Evolutionary conservation across 1,284 basidiomycete genomes (phyloP), one percentile per base, ranked within the genome.

Genomic region (Ganoderma lucidum): DNA sequence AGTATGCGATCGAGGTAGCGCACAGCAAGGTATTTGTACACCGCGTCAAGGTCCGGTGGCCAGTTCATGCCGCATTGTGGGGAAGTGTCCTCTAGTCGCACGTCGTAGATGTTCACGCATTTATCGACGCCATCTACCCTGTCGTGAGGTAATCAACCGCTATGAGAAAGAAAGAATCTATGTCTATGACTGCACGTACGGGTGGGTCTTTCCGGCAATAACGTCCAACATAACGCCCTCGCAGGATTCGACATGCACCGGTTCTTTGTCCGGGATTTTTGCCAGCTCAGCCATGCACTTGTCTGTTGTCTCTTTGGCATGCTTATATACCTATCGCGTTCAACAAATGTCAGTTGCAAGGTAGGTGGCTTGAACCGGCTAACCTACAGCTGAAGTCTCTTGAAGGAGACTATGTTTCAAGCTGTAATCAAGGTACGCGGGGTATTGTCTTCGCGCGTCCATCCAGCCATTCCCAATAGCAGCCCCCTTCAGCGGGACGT

Each of bases 381-480:
- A 4, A 80, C 85, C 67, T 76, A 93, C 94, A 61, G 89, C 85
- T 1, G 94, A 90, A 35, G 90, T 90, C 72, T 88, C 85, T 74
- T 93, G 90, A 66, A 98, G 83, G 30, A 99, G 81, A 0, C 92
- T 92, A 63, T 93, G 90, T 72, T 93, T 89, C 66, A 95, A 87
- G 10, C 93, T 92, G 79, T 93, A 98, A 72, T 98, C 95, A 64
- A 96, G 83, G 79, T 96, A 98, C 12, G 96, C 88, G 8, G 95
- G 92, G 79, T 98, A 98, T 82, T 99, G 98, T 69, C 86, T 84
- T 64, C 88, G 86, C 0, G 93, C 93, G 80, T 99, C 97, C 67
- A 98, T 97, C 96, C 96, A 99, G 2, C 97, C 97, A 80, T 99
- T 99, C 10, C 97, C 97, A 67, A 99, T 98, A 0, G 96, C 94